phyloP scores from a whole-genome alignment of 225 moss, liverwort and hornwort genomes.

The Bryoerythrophyllum caledonicum region DNA sequence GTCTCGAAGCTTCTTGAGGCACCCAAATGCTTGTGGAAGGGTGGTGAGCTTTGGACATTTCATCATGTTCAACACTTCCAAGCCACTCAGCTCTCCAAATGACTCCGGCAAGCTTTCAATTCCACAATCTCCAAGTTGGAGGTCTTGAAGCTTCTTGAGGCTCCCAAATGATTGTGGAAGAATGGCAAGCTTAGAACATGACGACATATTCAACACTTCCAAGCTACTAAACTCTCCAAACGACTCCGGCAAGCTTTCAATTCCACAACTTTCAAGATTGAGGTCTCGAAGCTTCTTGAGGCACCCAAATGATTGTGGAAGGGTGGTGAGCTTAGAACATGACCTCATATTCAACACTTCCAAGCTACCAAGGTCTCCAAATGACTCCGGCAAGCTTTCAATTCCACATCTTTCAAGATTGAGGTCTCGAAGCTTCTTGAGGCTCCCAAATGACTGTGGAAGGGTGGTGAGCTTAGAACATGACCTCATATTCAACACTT shows the following conservation, averaged over 20 bases:
- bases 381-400: not conserved
- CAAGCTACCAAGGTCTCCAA: not conserved
- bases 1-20: not conserved
- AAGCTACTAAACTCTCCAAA: not conserved
- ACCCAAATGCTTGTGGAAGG: not conserved
- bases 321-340: too few relatives aligned
- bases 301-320: not conserved
- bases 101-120: not conserved
- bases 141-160: not conserved
- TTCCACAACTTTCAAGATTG: not conserved
- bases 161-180: not conserved
- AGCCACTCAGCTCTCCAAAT: not conserved
- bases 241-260: not conserved
- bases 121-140: rapidly evolving
- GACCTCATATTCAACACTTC: too few relatives aligned
- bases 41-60: not conserved
- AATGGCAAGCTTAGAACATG: too few relatives aligned
- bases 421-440: not conserved
- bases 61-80: not conserved
- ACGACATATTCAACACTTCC: not conserved
- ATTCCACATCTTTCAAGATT: not conserved
- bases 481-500: not conserved
- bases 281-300: not conserved
- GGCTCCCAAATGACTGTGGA: not conserved
- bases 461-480: not conserved